Conservation (phyloP, 805 yeast species). For the Scheffersomyces amazonensis region DNA sequence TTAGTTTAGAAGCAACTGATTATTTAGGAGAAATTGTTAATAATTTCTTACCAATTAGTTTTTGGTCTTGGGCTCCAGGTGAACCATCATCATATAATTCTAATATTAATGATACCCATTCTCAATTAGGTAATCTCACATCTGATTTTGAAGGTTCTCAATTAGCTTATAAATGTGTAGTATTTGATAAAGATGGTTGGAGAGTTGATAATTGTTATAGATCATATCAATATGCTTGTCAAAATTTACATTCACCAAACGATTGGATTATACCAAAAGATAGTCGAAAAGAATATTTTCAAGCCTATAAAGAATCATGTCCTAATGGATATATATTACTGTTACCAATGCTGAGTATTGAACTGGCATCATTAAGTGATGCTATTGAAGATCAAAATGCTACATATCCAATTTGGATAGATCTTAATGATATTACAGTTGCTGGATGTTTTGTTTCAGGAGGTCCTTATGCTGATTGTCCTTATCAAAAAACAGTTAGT, state of each 20-base stretch:
- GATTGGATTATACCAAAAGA: constrained; percentile 42
- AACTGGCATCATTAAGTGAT: constrained; percentile 27
- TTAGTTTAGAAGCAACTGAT: constrained; percentile 12
- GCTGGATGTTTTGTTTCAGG: constrained; percentile 83
- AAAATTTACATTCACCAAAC: constrained; percentile 32
- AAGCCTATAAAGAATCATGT: constrained; percentile 30
- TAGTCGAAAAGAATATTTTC: constrained; percentile 40
- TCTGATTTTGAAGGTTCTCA: constrained; percentile 4
- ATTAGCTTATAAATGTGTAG: constrained; percentile 41
- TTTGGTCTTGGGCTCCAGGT: constrained; percentile 73
- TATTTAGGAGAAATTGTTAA: constrained; percentile 23
- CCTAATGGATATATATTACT: constrained; percentile 29
- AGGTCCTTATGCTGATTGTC: constrained; percentile 75
- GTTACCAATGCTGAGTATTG: constrained; percentile 34
- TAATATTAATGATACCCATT: neutral
- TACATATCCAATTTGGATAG: constrained; percentile 64
- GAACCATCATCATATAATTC: constrained; percentile 8
- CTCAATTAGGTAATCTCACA: neutral
- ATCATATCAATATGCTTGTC: constrained; percentile 55
- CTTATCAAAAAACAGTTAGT: constrained; percentile 60
- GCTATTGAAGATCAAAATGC: constrained; percentile 22
- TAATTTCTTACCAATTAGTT: constrained; percentile 24
- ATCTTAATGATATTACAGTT: constrained; percentile 73
- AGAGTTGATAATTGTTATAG: constrained; percentile 63
- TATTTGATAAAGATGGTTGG: constrained; percentile 51